phyloP scores from a whole-genome alignment of 176 grass and related monocot species.

The Oryza officinalis region DNA sequence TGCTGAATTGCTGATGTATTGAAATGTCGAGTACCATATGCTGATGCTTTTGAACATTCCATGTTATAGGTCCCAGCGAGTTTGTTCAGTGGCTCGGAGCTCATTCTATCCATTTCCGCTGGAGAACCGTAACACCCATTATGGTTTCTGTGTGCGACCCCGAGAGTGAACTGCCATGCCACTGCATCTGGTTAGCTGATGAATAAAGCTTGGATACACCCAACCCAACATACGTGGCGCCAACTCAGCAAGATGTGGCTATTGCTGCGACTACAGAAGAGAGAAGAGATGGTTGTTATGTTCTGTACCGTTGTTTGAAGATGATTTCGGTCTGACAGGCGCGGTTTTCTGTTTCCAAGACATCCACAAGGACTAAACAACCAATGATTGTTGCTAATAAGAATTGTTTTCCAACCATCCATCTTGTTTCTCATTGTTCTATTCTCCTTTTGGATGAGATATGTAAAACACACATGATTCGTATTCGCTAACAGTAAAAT shows the following conservation, averaged over 20 bases:
- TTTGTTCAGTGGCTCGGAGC: conserved; percentile 61
- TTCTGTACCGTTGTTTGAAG: neutral
- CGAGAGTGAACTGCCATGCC: neutral
- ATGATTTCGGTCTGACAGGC: neutral
- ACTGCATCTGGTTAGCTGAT: conserved; percentile 1
- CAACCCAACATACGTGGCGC: conserved; percentile 6
- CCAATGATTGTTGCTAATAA: conserved; percentile 26
- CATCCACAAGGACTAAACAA: conserved; percentile 8
- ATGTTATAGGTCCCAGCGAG: conserved; percentile 70
- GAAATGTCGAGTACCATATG: neutral
- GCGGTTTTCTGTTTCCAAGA: conserved; percentile 4
- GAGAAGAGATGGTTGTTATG: neutral
- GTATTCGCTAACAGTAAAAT: conserved; percentile 1
- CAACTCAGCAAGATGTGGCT: conserved; percentile 9
- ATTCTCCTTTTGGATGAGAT: neutral
- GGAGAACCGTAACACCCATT: conserved; percentile 11
- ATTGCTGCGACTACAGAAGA: neutral
- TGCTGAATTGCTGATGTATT: conserved; percentile 12
- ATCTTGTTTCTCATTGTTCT: neutral
- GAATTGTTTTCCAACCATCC: neutral
- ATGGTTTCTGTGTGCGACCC: conserved; percentile 1
- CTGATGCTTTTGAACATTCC: conserved; percentile 34
- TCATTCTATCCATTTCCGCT: neutral
- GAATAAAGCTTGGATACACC: conserved; percentile 17
- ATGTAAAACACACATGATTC: neutral